Evolutionary conservation across 2,329 filamentous ascomycete genomes (phyloP).

Genomic region (Fusarium odoratissimum): DNA sequence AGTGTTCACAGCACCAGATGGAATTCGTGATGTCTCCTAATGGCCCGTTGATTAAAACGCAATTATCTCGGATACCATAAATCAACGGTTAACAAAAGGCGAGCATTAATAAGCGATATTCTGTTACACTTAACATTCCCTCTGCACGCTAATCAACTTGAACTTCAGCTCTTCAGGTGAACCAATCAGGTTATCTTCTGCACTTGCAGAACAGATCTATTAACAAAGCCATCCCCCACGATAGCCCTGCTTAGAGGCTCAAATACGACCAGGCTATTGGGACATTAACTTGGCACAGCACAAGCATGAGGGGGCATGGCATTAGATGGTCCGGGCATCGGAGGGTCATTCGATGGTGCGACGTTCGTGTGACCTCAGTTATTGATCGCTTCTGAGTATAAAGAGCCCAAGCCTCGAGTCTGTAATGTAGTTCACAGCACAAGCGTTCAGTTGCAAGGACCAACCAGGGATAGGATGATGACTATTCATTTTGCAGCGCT

Average conservation of each 20-base stretch:
- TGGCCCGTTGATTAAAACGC: background rate
- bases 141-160: conserved; percentile 1
- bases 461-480: background rate
- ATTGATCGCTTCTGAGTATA: conserved; percentile 3
- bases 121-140: background rate
- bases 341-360: conserved; percentile 17
- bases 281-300: conserved; percentile 17
- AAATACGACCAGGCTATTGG: conserved; percentile 4
- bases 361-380: conserved; percentile 19
- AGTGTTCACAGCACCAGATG: background rate
- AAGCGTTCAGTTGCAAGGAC: background rate
- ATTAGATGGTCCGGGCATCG: conserved; percentile 15
- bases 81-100: background rate
- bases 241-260: conserved; percentile 25
- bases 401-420: conserved; percentile 5
- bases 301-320: conserved; percentile 2
- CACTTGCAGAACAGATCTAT: conserved; percentile 13
- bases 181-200: conserved; percentile 31
- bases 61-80: too few species aligned
- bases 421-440: background rate
- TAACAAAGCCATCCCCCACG: conserved; percentile 29
- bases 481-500: conserved; percentile 30
- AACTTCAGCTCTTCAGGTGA: conserved; percentile 12
- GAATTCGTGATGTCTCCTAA: background rate
- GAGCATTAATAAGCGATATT: background rate